A percentile compares a stretch with the other conserved stretches of the same genome.
Evolutionary conservation across 768 basidiomycete genomes (phyloP).

Genomic region (Tylopilus felleus): DNA sequence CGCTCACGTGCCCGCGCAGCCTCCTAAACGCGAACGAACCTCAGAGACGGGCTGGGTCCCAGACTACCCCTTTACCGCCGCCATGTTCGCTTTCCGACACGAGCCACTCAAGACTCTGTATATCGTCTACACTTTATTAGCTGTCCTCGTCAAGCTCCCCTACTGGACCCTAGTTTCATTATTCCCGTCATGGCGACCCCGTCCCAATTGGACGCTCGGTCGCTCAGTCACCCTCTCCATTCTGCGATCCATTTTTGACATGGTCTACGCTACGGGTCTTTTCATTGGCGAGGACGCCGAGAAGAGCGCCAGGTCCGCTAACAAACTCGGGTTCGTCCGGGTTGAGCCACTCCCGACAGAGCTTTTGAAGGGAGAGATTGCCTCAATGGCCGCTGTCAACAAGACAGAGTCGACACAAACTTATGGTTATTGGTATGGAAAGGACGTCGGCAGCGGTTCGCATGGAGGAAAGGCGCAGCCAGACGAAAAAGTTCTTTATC

Average conservation of each 20-base stretch:
- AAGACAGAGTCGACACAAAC: neutral
- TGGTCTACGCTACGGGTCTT: conserved; percentile 1
- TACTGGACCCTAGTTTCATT: neutral
- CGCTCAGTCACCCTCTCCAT: neutral
- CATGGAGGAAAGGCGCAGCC: conserved; percentile 4
- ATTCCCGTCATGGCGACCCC: neutral
- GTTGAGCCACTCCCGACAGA: neutral
- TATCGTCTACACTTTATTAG: neutral
- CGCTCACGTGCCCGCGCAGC: no score
- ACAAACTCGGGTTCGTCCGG: conserved; percentile 1
- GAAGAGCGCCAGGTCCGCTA: conserved; percentile 1
- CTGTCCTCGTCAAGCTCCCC: neutral
- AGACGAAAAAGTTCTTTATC: conserved; percentile 5
- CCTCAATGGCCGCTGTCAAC: neutral
- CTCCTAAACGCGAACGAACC: no score
- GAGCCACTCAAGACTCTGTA: neutral
- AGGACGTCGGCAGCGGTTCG: neutral
- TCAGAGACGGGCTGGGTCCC: no score
- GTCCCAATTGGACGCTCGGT: neutral
- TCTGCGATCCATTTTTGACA: neutral
- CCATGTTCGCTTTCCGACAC: conserved; percentile 1
- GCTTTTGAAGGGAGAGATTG: conserved; percentile 2
- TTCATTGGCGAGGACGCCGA: conserved; percentile 2
- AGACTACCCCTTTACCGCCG: neutral
- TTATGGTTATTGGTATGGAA: conserved; percentile 6